Evolutionary conservation across 768 basidiomycete species (phyloP), one percentile per base, ranked within the genome.

Genomic region (Rhodosporidiobolus odoratus): DNA sequence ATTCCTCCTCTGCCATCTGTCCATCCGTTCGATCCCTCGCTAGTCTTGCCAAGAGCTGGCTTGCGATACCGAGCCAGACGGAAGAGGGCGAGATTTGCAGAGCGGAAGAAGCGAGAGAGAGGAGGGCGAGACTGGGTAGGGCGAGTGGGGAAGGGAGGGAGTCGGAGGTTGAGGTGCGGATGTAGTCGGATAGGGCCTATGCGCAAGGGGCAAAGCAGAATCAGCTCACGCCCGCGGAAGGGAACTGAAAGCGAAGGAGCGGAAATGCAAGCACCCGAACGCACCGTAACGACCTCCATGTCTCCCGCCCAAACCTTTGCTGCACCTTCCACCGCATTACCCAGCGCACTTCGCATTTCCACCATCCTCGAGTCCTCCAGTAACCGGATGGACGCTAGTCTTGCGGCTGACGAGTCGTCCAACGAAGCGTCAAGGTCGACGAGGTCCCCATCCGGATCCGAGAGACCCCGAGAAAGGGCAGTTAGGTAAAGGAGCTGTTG

Each of bases 401-500:
- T 78, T 17, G 72, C 67, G 7, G 52, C 68, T 1, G 27, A 27
- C 19, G 70, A 64, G 30, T 75, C 77, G 35, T 79, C 79, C 16
- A 74, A 32, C 10, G 62, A 62, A 0, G 74, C 76, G 32, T 78
- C 77, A 4, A 79, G 72, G 65, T 81, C 80, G 62, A 81, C 77
- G 27, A 81, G 76, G 58, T 82, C 81, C 64, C 80, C 81, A 30
- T 82, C 82, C 0, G 80, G 77, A 1, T 81, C 79, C 0, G 81
- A 74, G 13, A 83, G 75, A 6, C 81, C 82, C 41, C 79, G 79
- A 40, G 81, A 79, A 60, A 79, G 80, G 7, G 82, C 81, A 0
- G 80, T 78, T n/a, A 83, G 76, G n/a, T 79, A 78, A 38, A 75
- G 67, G 35, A 82, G 73, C 19, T 80, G 76, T 23, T 80, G 78